Conservation (phyloP, 306 rosid genomes). For the Vicia sativa region DNA sequence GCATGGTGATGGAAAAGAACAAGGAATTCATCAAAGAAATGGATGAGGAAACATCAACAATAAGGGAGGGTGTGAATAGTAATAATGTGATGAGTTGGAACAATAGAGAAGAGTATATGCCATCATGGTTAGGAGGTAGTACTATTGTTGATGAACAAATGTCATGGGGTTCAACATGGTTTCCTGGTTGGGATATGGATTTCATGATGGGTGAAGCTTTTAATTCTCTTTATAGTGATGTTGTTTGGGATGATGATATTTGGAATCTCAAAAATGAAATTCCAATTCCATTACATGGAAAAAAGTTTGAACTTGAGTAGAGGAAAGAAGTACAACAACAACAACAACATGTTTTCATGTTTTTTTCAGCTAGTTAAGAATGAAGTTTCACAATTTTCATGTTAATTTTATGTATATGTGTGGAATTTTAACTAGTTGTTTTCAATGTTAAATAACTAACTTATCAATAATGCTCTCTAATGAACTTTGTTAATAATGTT, state of each 20-base stretch:
- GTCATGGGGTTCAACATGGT: conserved; percentile 74
- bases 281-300: conserved; percentile 39
- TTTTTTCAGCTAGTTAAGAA: conserved; percentile 9
- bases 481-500: too few species aligned
- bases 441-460: not conserved
- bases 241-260: conserved; percentile 69
- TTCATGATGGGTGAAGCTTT: conserved; percentile 50
- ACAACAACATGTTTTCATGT: not conserved
- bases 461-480: not conserved
- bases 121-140: conserved; percentile 41
- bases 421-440: not conserved
- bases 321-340: not conserved
- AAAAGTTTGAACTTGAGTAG: conserved; percentile 11
- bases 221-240: conserved; percentile 50
- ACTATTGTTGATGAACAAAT: conserved; percentile 62
- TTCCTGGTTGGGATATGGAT: conserved; percentile 65
- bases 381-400: conserved; percentile 4
- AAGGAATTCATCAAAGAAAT: conserved; percentile 26
- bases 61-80: conserved; percentile 6
- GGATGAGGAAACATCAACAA: not conserved
- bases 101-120: conserved; percentile 47
- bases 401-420: not conserved
- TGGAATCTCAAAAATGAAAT: conserved; percentile 61
- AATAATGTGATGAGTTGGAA: not conserved
- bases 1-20: conserved; percentile 5